These are phyloP conservation scores for Sphaceloma murrayae DNA, from an alignment of 2,329 filamentous ascomycete species.

Conservation along the genomic window DNA sequence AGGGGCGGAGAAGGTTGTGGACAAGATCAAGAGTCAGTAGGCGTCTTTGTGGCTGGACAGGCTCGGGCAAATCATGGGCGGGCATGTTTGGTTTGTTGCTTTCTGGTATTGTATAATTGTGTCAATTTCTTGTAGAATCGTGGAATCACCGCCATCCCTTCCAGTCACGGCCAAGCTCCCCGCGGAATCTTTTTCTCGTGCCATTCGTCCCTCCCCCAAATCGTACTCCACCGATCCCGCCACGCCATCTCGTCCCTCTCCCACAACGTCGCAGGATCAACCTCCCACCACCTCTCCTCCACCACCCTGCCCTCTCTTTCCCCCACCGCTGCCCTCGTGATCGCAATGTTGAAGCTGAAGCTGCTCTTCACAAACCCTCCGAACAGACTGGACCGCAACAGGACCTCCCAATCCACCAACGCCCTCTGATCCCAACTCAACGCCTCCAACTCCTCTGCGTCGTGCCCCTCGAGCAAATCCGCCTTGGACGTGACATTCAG, in stretches of 20 bases:
- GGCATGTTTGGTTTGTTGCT: neutral
- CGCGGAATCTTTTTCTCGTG: slow-evolving; percentile 20
- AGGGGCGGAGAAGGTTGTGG: slow-evolving; percentile 14
- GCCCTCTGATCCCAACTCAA: slow-evolving; percentile 54
- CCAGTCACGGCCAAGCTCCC: slow-evolving; percentile 18
- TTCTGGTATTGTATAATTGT: slow-evolving; percentile 4
- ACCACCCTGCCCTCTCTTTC: slow-evolving; percentile 22
- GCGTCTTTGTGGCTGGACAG: neutral
- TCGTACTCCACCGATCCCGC: slow-evolving; percentile 20
- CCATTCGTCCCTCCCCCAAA: slow-evolving; percentile 21
- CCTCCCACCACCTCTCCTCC: slow-evolving; percentile 20
- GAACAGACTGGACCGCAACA: slow-evolving; percentile 37
- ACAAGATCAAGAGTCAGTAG: slow-evolving; percentile 2
- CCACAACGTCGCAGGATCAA: slow-evolving; percentile 22
- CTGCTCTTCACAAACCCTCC: slow-evolving; percentile 38
- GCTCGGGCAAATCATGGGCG: too few relatives aligned
- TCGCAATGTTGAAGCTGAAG: slow-evolving; percentile 41
- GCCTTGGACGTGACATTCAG: slow-evolving; percentile 37
- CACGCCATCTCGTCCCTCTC: slow-evolving; percentile 19
- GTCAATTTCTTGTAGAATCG: neutral
- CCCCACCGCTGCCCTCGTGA: slow-evolving; percentile 32
- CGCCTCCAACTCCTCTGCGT: slow-evolving; percentile 41
- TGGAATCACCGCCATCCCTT: neutral
- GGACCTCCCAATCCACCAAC: slow-evolving; percentile 44
- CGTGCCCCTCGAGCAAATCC: slow-evolving; percentile 36